Evolutionary conservation across 331 rosid genomes (phyloP), one percentile per base, ranked within the genome.

Genomic region (Phaseolus coccineus): DNA sequence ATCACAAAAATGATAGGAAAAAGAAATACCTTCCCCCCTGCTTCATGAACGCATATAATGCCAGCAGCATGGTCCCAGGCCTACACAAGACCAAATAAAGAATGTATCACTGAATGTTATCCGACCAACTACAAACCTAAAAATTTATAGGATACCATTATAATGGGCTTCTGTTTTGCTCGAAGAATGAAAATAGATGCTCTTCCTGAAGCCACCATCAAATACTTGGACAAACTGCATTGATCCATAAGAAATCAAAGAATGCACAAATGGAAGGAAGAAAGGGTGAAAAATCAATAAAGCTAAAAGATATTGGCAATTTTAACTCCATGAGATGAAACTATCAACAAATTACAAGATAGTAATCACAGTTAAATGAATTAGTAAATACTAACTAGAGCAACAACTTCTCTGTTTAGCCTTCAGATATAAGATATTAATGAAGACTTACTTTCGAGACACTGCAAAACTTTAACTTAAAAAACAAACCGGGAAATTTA

Each of bases 21-120:
- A 31, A 3, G 16, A 55, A 25, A 53, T 15, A 92, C 94, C 94
- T 75, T 88, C 58, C 96, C 98, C 65, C 97, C 96, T 15, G 97
- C 94, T 90, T 93, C 99, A 28, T 84, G 91, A 81, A 90, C 78
- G 42, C 98, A 90, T 79, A 95, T 80, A 73, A 95, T 88, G 72
- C 99, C 99, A 78, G 80, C 94, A 64, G 90, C 98, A 73, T 93
- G 99, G 80, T 95, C 99, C 99, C 99, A 95, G 47, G 91, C 90
- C 97, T 95, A 74, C 28, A 73, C 10, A 37, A 33, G 58, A n/a
- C 30, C 73, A 66, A 59, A 42, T 16, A 5, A 82, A 82, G 39
- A 1, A 15, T 50, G 10, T 42, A 75, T 28, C n/a, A 42, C 74
- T 24, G 6, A 51, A 73, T 37, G 27, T 28, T 65, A 57, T 25